Conservation (phyloP, 2,329 filamentous ascomycete genomes). For the Alternaria burnsii region DNA sequence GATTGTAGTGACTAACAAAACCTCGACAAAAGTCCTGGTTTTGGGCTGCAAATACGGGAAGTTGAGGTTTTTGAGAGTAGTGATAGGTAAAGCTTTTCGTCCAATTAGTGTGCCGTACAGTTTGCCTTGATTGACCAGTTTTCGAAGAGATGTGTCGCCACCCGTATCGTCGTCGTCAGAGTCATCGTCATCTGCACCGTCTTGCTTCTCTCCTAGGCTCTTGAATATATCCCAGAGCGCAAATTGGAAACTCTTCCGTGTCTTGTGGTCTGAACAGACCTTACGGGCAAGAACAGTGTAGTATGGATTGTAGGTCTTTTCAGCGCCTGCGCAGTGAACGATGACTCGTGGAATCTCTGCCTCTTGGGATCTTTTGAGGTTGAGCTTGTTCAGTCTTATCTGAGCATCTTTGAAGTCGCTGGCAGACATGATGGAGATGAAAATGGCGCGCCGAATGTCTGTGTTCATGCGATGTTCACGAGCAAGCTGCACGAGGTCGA, state of each 20-base stretch:
- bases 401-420: constrained; percentile 85
- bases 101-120: constrained; percentile 71
- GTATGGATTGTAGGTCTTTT: constrained; percentile 88
- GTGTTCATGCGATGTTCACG: constrained; percentile 87
- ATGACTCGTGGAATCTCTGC: constrained; percentile 87
- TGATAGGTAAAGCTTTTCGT: constrained; percentile 66
- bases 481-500: constrained; percentile 78
- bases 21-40: constrained; percentile 79
- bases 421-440: constrained; percentile 87
- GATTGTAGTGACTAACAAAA: constrained; percentile 79
- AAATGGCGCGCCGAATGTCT: constrained; percentile 86
- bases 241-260: constrained; percentile 87
- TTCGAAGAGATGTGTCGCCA: constrained; percentile 61
- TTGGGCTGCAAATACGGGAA: constrained; percentile 79
- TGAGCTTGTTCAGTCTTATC: constrained; percentile 79
- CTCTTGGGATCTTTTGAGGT: constrained; percentile 85
- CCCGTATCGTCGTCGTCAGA: constrained; percentile 63
- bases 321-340: constrained; percentile 84
- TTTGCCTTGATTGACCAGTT: constrained; percentile 73
- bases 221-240: constrained; percentile 87
- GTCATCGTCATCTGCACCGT: constrained; percentile 66
- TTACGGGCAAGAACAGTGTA: constrained; percentile 85
- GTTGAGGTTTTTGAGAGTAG: constrained; percentile 74
- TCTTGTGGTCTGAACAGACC: constrained; percentile 76
- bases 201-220: constrained; percentile 80